Evolutionary conservation across 805 yeast genomes (phyloP), one percentile per base, ranked within the genome.

Genomic region (Lachancea lanzarotensis): DNA sequence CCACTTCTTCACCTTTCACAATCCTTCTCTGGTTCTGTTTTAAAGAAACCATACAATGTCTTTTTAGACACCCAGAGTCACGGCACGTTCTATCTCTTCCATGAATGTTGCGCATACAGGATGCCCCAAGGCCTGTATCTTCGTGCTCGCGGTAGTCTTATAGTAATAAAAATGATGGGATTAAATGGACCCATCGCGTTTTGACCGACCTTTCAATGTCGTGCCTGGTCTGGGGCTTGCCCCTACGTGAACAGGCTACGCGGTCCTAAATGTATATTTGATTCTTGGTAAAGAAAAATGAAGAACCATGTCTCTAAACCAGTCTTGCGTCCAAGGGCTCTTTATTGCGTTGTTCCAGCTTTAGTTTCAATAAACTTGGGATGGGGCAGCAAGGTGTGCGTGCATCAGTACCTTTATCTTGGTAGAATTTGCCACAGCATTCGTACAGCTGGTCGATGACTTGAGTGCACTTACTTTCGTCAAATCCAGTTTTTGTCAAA

Each of bases 71-170:
- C 91, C 93, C 91, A 71, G 75, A 71, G 75, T 71, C 75, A 71
- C 75, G 73, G 70, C 66, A 60, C 65, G 67, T 48, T 48, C 53
- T 16, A 26, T 41, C 37, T 36, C 47, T 35, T 43, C 47, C 34
- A 42, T 47, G 47, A 45, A 43, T 42, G 50, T 43, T 45, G 37
- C 50, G 46, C 38, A 35, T 33, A 33, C 43, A 40, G 45, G 36
- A 50, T 45, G 48, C 50, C 46, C 47, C 49, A 50, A 44, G 49
- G 45, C 38, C 40, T 49, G 49, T 46, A 46, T 50, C 69, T 75
- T 76, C 86, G 95, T 85, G 95, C 95, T 85, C 90, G 93, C 93
- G 93, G 84, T 69, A 71, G 85, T 84, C 93, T 84, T 75, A 85
- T 90, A 85, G 68, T 46, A 69, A 78, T 56, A 57, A 49, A 50